Percentiles rank a stretch among this genome's conserved stretches.
phyloP scores from a whole-genome alignment of 2,329 filamentous ascomycete species.

The Pseudocercospora cruenta region DNA sequence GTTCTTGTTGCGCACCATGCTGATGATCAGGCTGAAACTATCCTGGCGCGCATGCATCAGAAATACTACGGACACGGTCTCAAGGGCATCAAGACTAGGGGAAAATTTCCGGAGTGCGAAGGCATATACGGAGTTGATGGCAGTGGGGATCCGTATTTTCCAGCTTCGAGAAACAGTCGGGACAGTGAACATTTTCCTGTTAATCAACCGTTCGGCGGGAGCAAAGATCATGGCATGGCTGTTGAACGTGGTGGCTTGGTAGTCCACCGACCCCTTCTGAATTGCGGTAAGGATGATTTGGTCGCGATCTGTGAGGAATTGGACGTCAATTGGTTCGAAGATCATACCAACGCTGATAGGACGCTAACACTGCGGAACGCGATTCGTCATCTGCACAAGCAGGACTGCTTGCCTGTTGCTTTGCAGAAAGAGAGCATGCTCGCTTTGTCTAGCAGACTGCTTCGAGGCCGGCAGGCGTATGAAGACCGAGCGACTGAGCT shows the following conservation, averaged over 20 bases:
- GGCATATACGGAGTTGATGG: slow-evolving; percentile 70
- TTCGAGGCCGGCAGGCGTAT: slow-evolving; percentile 49
- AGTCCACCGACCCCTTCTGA: slow-evolving; percentile 70
- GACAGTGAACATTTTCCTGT: background rate
- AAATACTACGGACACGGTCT: slow-evolving; percentile 73
- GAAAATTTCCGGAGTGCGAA: slow-evolving; percentile 77
- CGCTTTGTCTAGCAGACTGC: slow-evolving; percentile 51
- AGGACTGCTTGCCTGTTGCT: slow-evolving; percentile 67
- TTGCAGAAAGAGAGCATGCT: slow-evolving; percentile 69
- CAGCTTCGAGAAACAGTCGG: slow-evolving; percentile 5
- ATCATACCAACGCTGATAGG: slow-evolving; percentile 77
- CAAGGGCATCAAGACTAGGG: slow-evolving; percentile 28
- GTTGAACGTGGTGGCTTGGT: slow-evolving; percentile 57
- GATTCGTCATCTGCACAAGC: slow-evolving; percentile 67
- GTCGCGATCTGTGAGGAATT: slow-evolving; percentile 73
- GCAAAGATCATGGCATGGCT: background rate
- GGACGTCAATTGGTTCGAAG: slow-evolving; percentile 76
- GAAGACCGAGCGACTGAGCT: slow-evolving; percentile 52
- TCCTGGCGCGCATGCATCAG: slow-evolving; percentile 74
- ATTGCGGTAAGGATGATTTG: slow-evolving; percentile 73
- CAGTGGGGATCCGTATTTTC: slow-evolving; percentile 42
- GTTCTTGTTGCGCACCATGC: slow-evolving; percentile 83
- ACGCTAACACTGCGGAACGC: slow-evolving; percentile 82
- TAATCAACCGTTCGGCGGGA: slow-evolving; percentile 4
- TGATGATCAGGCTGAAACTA: slow-evolving; percentile 90